Percentiles rank a stretch among this genome's conserved stretches.
These are phyloP conservation scores for Argentina anserina DNA, from an alignment of 306 rosid species.

Conservation along the genomic window DNA sequence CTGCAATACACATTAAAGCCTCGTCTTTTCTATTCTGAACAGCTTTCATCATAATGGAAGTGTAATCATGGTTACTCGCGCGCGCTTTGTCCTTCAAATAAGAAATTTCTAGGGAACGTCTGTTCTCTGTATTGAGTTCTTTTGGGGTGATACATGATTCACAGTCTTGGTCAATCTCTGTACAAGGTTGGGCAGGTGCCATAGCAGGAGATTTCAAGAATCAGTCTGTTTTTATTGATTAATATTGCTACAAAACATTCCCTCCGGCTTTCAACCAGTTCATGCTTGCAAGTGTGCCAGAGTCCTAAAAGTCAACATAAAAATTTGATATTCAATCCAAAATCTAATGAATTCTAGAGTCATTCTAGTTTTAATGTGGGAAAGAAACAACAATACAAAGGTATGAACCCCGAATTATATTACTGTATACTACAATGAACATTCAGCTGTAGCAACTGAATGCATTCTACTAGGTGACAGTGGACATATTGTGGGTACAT, in stretches of 20 bases:
- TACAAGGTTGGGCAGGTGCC: slow-evolving; percentile 34
- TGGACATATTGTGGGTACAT: background rate
- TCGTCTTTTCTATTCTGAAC: slow-evolving; percentile 34
- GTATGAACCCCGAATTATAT: background rate
- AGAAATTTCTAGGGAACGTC: slow-evolving; percentile 13
- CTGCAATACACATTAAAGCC: slow-evolving; percentile 31
- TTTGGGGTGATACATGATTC: slow-evolving; percentile 25
- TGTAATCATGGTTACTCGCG: slow-evolving; percentile 28
- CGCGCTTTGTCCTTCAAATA: slow-evolving; percentile 34
- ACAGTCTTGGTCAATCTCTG: slow-evolving; percentile 27
- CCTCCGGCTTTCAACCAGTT: slow-evolving; percentile 19
- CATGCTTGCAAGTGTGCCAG: slow-evolving; percentile 6
- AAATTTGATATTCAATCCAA: background rate
- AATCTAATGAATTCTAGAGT: background rate
- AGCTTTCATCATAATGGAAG: slow-evolving; percentile 42
- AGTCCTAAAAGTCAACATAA: background rate
- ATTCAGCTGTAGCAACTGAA: background rate
- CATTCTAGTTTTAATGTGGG: background rate
- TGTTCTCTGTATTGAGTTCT: slow-evolving; percentile 28
- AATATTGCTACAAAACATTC: slow-evolving; percentile 6
- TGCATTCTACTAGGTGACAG: background rate
- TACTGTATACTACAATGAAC: background rate
- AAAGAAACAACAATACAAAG: background rate
- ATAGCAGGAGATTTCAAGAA: slow-evolving; percentile 19
- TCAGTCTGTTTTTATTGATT: slow-evolving; percentile 8